phyloP scores from a whole-genome alignment of 164 flowering plant species.

The Chimonanthus salicifolius region DNA sequence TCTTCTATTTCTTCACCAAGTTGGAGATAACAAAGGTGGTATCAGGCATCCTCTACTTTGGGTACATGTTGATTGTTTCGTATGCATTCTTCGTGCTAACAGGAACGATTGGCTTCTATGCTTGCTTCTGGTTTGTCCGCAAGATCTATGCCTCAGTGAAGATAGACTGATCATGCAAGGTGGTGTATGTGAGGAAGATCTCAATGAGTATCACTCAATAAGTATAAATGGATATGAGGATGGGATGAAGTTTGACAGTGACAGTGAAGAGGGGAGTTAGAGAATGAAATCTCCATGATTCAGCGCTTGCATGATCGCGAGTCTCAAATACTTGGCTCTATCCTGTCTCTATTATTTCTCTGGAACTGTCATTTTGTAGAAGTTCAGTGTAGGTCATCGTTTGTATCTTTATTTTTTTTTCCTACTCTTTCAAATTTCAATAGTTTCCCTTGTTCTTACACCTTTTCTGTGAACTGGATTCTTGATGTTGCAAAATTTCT shows the following conservation, averaged over 20 bases:
- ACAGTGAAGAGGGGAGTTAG: not conserved
- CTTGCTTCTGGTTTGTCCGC: slow-evolving; percentile 41
- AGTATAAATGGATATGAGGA: not conserved
- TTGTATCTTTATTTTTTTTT: not conserved
- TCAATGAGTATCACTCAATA: not conserved
- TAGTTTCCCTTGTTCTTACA: not conserved
- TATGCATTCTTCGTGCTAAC: slow-evolving; percentile 39
- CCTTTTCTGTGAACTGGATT: too few species aligned
- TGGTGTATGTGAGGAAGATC: not conserved
- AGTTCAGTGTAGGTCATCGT: not conserved
- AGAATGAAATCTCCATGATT: not conserved
- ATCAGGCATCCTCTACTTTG: slow-evolving; percentile 37
- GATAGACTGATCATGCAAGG: not conserved
- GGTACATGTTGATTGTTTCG: slow-evolving; percentile 41
- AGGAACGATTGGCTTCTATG: slow-evolving; percentile 40
- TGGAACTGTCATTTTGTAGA: not conserved
- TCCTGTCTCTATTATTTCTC: not conserved
- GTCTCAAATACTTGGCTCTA: not conserved
- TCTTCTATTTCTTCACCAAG: slow-evolving; percentile 42
- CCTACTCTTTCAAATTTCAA: too few species aligned
- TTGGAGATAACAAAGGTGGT: slow-evolving; percentile 37
- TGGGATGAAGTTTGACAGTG: not conserved
- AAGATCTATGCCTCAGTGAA: slow-evolving; percentile 24
- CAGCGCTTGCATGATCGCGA: not conserved
- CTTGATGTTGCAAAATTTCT: too few species aligned